Percentiles rank a stretch among this genome's conserved stretches.
Conservation (phyloP, 129 eudicot genomes). For the Centrapalus pauciflorus region DNA sequence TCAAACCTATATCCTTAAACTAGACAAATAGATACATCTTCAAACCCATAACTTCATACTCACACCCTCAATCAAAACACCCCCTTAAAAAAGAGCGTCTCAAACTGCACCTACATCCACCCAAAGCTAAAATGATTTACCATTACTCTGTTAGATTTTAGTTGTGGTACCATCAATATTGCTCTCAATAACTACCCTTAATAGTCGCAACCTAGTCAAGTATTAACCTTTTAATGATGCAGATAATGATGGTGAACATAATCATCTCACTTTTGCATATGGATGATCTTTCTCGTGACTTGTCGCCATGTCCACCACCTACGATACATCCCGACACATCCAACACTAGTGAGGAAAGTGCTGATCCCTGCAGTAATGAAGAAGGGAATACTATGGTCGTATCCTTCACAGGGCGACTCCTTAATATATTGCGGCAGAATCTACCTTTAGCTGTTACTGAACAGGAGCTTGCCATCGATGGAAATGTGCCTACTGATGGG, state of each 20-base stretch:
- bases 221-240: constrained; percentile 28
- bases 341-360: constrained; percentile 28
- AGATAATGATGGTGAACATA: constrained; percentile 91
- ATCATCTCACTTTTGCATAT: constrained; percentile 81
- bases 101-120: background rate
- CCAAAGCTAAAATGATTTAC: background rate
- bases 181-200: background rate
- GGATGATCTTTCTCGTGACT: constrained; percentile 56
- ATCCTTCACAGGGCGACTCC: constrained; percentile 57
- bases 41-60: too few species aligned
- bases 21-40: too few species aligned
- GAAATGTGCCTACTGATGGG: constrained; percentile 44
- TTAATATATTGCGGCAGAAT: constrained; percentile 63
- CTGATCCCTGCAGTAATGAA: constrained; percentile 40
- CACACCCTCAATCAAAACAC: too few species aligned
- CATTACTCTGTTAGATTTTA: background rate
- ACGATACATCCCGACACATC: constrained; percentile 26
- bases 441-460: constrained; percentile 56
- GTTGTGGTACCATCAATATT: background rate
- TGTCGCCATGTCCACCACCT: constrained; percentile 38
- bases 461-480: constrained; percentile 44
- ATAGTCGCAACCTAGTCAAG: background rate
- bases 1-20: too few species aligned
- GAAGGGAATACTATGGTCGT: constrained; percentile 77
- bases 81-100: too few species aligned